Percentiles rank a stretch among this genome's conserved stretches.
These are phyloP conservation scores for Bacterosira constricta DNA, from an alignment of 108 stramenopile species.

Conservation along the genomic window DNA sequence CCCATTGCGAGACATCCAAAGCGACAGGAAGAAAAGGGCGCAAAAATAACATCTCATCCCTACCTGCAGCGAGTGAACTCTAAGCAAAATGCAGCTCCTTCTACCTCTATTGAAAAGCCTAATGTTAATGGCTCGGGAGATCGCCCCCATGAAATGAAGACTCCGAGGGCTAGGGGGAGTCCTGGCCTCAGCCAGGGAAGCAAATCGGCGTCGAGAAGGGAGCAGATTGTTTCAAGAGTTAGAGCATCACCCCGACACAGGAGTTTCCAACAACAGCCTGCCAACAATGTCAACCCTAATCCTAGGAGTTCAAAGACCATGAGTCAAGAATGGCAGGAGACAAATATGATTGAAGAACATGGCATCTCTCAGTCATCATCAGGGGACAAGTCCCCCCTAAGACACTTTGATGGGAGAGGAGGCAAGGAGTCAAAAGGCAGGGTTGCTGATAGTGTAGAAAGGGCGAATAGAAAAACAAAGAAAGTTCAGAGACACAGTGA, in stretches of 20 bases:
- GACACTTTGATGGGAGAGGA: background rate
- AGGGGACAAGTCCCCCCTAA: background rate
- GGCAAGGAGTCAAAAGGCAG: conserved; percentile 2
- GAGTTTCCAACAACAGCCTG: background rate
- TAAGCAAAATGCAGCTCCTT: background rate
- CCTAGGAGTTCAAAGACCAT: background rate
- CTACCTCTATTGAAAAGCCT: background rate
- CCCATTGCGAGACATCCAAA: conserved; percentile 38
- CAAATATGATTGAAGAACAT: background rate
- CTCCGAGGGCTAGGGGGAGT: conserved; percentile 10
- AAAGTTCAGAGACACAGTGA: background rate
- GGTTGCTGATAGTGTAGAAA: conserved; percentile 28
- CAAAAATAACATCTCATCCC: conserved; percentile 21
- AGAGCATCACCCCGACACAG: conserved; percentile 3
- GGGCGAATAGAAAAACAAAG: conserved; percentile 12
- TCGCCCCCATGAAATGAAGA: background rate
- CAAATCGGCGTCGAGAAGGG: background rate
- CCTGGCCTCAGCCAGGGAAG: background rate
- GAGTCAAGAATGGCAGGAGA: background rate
- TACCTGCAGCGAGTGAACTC: conserved; percentile 23
- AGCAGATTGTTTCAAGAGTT: conserved; percentile 25
- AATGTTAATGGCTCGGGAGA: background rate
- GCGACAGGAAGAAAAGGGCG: conserved; percentile 4
- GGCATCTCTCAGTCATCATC: background rate
- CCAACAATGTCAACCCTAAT: conserved; percentile 1